A percentile compares a stretch with the other conserved stretches of the same genome.
phyloP scores from a whole-genome alignment of 2,329 filamentous ascomycete genomes.

The Fonsecaea nubica region DNA sequence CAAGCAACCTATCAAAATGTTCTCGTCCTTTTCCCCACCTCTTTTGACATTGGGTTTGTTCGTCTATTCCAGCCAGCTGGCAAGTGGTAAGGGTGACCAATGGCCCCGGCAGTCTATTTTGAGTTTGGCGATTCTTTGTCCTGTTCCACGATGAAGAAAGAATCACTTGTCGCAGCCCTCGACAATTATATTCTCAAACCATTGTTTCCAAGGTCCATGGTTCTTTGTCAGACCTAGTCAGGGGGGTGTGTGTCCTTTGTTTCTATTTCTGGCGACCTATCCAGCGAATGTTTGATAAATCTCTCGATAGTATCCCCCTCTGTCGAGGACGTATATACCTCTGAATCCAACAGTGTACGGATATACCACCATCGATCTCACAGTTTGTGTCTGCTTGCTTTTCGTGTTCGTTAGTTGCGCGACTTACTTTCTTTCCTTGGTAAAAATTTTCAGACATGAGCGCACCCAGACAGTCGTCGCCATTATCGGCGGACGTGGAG shows the following conservation, averaged over 20 bases:
- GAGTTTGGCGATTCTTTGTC: constrained; percentile 1
- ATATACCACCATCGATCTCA: not conserved
- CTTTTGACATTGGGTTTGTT: no score
- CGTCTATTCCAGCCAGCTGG: not conserved
- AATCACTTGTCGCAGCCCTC: not conserved
- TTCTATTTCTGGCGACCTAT: constrained; percentile 8
- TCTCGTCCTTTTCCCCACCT: no score
- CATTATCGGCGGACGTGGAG: constrained; percentile 15
- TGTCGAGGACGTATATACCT: not conserved
- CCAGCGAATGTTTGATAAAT: not conserved
- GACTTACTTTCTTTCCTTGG: not conserved
- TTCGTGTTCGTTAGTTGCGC: not conserved
- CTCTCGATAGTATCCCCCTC: no score
- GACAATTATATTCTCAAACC: not conserved
- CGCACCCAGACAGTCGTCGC: constrained; percentile 7
- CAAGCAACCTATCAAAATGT: no score
- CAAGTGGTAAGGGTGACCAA: not conserved
- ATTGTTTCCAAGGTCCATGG: constrained; percentile 7
- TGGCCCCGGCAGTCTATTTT: not conserved
- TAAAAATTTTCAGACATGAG: constrained; percentile 10
- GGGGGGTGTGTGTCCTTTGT: not conserved
- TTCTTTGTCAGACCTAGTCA: constrained; percentile 1
- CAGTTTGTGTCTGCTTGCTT: not conserved
- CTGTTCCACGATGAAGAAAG: not conserved
- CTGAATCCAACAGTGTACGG: not conserved